A percentile compares a stretch with the other conserved stretches of the same genome.
Conservation (phyloP, 2,329 filamentous ascomycete species). For the Elsinoe necatrix region DNA sequence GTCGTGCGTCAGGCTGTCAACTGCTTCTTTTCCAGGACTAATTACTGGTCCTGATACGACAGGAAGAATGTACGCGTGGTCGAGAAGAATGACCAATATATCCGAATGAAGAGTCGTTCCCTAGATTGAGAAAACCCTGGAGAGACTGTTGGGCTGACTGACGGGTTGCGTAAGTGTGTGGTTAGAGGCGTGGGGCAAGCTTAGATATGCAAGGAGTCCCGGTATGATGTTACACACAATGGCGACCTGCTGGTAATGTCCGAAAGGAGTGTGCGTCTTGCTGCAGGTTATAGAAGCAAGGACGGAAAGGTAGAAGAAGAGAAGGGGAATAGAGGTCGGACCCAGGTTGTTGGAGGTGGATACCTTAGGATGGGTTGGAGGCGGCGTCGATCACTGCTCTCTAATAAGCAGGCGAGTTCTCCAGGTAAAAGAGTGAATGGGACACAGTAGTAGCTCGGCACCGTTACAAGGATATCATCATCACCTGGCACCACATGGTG, state of each 20-base stretch:
- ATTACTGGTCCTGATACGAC: background rate
- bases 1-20: background rate
- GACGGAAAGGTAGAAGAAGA: background rate
- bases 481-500: constrained; percentile 7
- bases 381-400: constrained; percentile 4
- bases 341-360: constrained; percentile 4
- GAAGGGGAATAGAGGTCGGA: background rate
- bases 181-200: constrained; percentile 1
- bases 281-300: background rate
- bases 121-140: background rate
- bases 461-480: constrained; percentile 5
- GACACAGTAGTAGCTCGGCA: background rate
- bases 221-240: constrained; percentile 7
- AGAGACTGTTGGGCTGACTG: constrained; percentile 3
- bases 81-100: background rate
- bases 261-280: constrained; percentile 3
- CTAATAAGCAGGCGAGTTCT: background rate
- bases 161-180: constrained; percentile 5
- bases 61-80: too few species aligned
- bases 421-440: constrained; percentile 1
- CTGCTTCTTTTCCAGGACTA: background rate
- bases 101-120: background rate
- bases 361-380: constrained; percentile 3
- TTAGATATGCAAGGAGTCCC: constrained; percentile 1
- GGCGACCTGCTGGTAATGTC: background rate